phyloP scores from a whole-genome alignment of 345 rosid genomes.

The Dimocarpus longan region DNA sequence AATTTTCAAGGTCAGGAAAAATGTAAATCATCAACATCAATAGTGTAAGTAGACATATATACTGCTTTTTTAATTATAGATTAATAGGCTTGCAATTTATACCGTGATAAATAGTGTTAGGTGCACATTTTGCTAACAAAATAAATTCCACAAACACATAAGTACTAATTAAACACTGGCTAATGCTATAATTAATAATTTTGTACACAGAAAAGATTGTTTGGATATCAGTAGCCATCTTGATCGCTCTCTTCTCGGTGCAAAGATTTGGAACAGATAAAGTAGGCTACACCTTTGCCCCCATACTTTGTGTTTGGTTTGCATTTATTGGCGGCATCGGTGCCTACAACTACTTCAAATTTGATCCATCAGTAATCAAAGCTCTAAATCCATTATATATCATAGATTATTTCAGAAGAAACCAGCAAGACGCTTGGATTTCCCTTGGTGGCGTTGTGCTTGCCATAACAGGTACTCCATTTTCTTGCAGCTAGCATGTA shows the following conservation, averaged over 20 bases:
- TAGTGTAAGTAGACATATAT: too few relatives aligned
- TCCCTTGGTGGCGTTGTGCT: conserved; percentile 56
- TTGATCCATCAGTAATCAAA: conserved; percentile 35
- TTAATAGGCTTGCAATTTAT: background rate
- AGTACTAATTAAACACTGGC: background rate
- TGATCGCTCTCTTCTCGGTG: conserved; percentile 43
- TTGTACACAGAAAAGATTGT: conserved; percentile 38
- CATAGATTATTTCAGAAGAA: conserved; percentile 43
- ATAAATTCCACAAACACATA: background rate
- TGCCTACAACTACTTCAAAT: conserved; percentile 39
- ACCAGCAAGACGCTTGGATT: conserved; percentile 44
- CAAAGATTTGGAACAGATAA: conserved; percentile 55
- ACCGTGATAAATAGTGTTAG: background rate
- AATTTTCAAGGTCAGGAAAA: too few relatives aligned
- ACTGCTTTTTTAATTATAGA: too few relatives aligned
- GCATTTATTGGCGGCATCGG: conserved; percentile 38
- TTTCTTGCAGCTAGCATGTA: background rate
- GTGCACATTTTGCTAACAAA: background rate
- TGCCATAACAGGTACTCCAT: conserved; percentile 38
- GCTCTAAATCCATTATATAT: conserved; percentile 50
- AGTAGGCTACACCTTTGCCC: conserved; percentile 53
- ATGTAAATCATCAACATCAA: too few relatives aligned
- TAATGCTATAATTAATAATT: background rate
- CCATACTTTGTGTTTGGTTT: conserved; percentile 48
- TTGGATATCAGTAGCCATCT: conserved; percentile 45